phyloP scores from a whole-genome alignment of 768 basidiomycete genomes.

The Arthromyces matolae region DNA sequence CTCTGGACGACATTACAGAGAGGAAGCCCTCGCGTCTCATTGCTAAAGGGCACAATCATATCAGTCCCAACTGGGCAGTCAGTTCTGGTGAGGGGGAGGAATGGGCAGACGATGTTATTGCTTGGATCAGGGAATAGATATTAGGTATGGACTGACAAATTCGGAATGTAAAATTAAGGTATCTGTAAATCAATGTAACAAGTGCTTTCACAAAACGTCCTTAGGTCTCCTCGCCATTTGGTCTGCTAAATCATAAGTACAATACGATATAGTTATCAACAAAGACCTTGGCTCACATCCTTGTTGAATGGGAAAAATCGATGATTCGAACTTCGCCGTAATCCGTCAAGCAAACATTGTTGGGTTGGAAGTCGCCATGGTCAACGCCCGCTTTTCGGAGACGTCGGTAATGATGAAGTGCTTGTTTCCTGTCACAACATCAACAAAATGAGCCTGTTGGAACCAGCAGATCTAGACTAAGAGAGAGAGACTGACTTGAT shows the following conservation, averaged over 20 bases:
- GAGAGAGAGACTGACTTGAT: no score
- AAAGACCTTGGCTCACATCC: no score
- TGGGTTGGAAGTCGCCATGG: no score
- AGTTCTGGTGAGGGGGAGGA: constrained; percentile 56
- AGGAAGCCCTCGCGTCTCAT: constrained; percentile 32
- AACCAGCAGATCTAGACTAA: no score
- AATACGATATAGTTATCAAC: background rate
- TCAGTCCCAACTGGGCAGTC: constrained; percentile 50
- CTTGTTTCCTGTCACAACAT: no score
- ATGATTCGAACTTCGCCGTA: no score
- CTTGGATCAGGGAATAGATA: constrained; percentile 28
- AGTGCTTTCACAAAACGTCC: background rate
- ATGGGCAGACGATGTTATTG: constrained; percentile 50
- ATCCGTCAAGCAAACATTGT: no score
- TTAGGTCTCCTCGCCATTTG: background rate
- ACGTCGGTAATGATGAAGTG: no score
- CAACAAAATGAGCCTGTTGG: no score
- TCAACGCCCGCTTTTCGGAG: no score
- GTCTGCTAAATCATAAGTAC: background rate
- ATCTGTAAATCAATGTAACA: background rate
- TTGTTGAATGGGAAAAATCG: no score
- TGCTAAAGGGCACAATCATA: constrained; percentile 57
- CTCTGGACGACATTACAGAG: constrained; percentile 34
- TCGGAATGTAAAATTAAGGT: background rate
- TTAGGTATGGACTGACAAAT: no score